Evolutionary conservation across 2,329 filamentous ascomycete genomes (phyloP).

Genomic region (Curvularia eragrostidis): DNA sequence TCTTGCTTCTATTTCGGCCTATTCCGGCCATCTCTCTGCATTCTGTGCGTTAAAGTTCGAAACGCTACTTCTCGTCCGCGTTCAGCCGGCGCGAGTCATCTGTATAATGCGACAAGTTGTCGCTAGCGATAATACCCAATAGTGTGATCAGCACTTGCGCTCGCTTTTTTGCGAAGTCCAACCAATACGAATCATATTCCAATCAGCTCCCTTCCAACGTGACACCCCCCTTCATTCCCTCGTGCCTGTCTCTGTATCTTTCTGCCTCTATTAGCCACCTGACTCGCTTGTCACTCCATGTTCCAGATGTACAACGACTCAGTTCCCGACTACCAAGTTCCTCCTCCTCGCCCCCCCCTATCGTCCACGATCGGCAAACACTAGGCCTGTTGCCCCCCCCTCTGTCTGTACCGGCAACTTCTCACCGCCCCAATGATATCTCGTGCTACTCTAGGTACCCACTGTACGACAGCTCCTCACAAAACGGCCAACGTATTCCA

Average conservation of each 20-base stretch:
- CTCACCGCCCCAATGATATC: slow-evolving; percentile 16
- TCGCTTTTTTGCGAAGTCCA: slow-evolving; percentile 4
- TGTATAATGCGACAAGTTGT: slow-evolving; percentile 15
- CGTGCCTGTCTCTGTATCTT: not conserved
- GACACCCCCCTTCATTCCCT: not conserved
- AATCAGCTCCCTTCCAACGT: not conserved
- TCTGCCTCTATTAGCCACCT: not conserved
- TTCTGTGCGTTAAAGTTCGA: slow-evolving; percentile 13
- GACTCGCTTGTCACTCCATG: slow-evolving; percentile 1
- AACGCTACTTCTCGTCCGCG: slow-evolving; percentile 12
- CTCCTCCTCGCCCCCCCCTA: not conserved
- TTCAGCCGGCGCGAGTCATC: not conserved
- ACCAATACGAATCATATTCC: slow-evolving; percentile 6
- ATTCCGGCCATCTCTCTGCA: slow-evolving; percentile 2
- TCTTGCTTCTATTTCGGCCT: slow-evolving; percentile 10
- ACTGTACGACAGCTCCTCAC: no score
- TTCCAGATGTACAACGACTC: slow-evolving; percentile 4
- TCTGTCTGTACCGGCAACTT: not conserved
- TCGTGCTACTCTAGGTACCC: not conserved
- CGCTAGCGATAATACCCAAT: slow-evolving; percentile 21
- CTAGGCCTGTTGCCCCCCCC: slow-evolving; percentile 7
- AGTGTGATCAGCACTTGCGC: slow-evolving; percentile 18
- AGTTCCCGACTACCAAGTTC: not conserved
- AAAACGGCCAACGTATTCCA: no score
- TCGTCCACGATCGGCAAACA: slow-evolving; percentile 9